Conservation (phyloP, 2,329 filamentous ascomycete genomes). For the Decorospora gaudefroyi region DNA sequence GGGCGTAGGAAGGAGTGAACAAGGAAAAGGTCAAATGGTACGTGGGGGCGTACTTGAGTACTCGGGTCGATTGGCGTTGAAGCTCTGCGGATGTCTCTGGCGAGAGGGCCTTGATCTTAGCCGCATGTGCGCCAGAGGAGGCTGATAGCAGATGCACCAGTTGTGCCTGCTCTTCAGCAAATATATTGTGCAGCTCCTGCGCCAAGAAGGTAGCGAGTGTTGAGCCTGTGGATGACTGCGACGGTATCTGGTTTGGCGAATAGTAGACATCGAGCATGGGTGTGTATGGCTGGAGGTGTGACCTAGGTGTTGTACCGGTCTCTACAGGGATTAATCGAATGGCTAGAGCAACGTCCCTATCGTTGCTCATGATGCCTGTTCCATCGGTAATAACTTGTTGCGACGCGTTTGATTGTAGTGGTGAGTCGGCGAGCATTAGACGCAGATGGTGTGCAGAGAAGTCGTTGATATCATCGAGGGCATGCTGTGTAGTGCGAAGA, state of each 20-base stretch:
- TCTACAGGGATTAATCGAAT: constrained; percentile 71
- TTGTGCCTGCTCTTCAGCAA: constrained; percentile 85
- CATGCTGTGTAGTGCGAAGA: constrained; percentile 79
- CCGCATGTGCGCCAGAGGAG: constrained; percentile 49
- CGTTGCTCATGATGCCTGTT: constrained; percentile 38
- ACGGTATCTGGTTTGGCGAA: constrained; percentile 68
- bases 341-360: constrained; percentile 64
- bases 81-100: constrained; percentile 58
- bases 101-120: constrained; percentile 58
- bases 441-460: constrained; percentile 83
- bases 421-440: constrained; percentile 60
- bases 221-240: constrained; percentile 70
- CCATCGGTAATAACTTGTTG: constrained; percentile 40
- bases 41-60: constrained; percentile 87
- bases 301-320: constrained; percentile 56
- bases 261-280: constrained; percentile 79
- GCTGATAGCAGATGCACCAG: constrained; percentile 58
- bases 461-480: constrained; percentile 83
- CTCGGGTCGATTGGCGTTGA: constrained; percentile 72
- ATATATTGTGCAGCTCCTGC: constrained; percentile 74
- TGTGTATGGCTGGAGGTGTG: constrained; percentile 69
- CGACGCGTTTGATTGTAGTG: constrained; percentile 38
- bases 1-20: constrained; percentile 76
- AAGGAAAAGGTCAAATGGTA: constrained; percentile 97
- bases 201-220: constrained; percentile 77